Evolutionary conservation across 371 early-diverging fungal genomes (phyloP).

Genomic region (Circinella minor): DNA sequence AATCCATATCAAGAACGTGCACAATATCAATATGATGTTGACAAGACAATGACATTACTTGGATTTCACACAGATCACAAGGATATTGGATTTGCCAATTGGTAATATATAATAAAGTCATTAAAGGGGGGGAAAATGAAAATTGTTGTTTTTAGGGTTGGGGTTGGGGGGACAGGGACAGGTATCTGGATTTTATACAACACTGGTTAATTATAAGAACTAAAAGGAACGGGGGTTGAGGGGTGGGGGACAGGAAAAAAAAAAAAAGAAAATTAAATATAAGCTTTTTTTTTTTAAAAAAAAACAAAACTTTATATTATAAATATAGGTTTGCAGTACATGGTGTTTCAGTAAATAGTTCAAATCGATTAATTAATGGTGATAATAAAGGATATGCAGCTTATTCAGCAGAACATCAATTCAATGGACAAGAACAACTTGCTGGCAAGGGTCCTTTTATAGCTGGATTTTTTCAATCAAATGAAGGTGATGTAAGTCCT

Average conservation of each 20-base stretch:
- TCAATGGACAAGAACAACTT: slow-evolving; percentile 24
- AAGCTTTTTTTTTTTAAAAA: not conserved
- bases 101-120: slow-evolving; percentile 24
- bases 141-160: no score
- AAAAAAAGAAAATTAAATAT: no score
- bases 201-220: not conserved
- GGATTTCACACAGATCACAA: slow-evolving; percentile 42
- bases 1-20: slow-evolving; percentile 63
- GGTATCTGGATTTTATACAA: no score
- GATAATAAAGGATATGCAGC: slow-evolving; percentile 78
- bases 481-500: slow-evolving; percentile 72
- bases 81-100: slow-evolving; percentile 43
- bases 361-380: slow-evolving; percentile 59
- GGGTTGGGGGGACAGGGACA: no score
- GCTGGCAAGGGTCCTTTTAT: slow-evolving; percentile 45
- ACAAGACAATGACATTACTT: slow-evolving; percentile 54
- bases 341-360: slow-evolving; percentile 63
- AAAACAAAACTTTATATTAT: not conserved
- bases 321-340: slow-evolving; percentile 70
- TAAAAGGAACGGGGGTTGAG: no score
- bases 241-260: no score
- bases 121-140: no score
- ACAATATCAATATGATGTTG: slow-evolving; percentile 57
- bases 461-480: slow-evolving; percentile 69
- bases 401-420: slow-evolving; percentile 52